These are phyloP conservation scores for Leucosporidium creatinivorum DNA, from an alignment of 768 basidiomycete genomes.

Conservation along the genomic window DNA sequence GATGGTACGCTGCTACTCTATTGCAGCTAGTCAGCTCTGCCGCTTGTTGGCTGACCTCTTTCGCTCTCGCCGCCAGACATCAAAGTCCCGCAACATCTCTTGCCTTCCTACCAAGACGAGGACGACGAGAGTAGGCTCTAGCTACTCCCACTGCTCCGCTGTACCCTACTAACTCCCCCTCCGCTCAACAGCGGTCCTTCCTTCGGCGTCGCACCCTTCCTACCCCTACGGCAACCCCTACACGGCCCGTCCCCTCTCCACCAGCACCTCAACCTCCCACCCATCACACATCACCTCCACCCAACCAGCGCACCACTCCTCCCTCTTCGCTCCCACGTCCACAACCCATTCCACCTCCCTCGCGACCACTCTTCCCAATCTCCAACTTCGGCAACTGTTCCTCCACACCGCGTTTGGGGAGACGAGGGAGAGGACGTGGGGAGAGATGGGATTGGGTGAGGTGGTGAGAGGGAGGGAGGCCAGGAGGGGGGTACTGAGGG, in stretches of 20 bases:
- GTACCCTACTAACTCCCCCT: background rate
- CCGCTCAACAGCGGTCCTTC: conserved; percentile 23
- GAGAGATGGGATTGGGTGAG: conserved; percentile 6
- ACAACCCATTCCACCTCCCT: conserved; percentile 14
- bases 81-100: conserved; percentile 26
- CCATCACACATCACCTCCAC: background rate
- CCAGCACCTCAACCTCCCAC: conserved; percentile 4
- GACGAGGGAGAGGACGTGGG: conserved; percentile 12
- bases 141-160: background rate
- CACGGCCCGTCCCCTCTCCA: conserved; percentile 10
- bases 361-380: conserved; percentile 18
- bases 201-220: conserved; percentile 33
- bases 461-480: conserved; percentile 9
- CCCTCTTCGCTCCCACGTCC: conserved; percentile 3
- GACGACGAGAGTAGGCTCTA: conserved; percentile 32
- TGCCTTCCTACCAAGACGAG: conserved; percentile 35
- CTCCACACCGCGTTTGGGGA: conserved; percentile 22
- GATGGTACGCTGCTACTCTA: background rate
- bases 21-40: background rate
- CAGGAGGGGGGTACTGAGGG: background rate
- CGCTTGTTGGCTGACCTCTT: background rate
- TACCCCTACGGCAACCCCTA: conserved; percentile 38
- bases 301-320: background rate
- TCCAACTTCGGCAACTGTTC: conserved; percentile 17
- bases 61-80: conserved; percentile 25